phyloP scores from a whole-genome alignment of 768 basidiomycete species.

The Holtermanniella nyarrowii region DNA sequence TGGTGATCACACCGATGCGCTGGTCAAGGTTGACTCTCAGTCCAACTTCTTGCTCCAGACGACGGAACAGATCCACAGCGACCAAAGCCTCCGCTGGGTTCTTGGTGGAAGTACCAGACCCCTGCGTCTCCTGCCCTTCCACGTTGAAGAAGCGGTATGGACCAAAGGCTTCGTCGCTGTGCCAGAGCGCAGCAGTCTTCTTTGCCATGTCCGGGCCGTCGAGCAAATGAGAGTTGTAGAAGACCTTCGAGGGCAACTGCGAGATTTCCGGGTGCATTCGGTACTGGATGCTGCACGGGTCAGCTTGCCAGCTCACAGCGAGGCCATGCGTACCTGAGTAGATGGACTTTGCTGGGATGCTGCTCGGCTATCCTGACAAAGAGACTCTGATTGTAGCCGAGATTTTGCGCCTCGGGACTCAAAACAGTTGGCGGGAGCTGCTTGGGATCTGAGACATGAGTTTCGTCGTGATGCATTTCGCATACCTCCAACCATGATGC shows the following conservation, averaged over 20 bases:
- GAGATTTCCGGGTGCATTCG: constrained; percentile 99
- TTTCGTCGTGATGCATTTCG: constrained; percentile 1
- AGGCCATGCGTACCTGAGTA: constrained; percentile 59
- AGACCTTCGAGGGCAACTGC: constrained; percentile 70
- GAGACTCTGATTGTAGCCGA: constrained; percentile 69
- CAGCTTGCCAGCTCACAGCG: not conserved
- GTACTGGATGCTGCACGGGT: constrained; percentile 75
- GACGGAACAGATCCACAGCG: constrained; percentile 65
- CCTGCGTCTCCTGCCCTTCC: constrained; percentile 54
- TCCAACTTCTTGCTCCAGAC: constrained; percentile 55
- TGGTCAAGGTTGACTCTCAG: constrained; percentile 47
- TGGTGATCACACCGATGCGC: constrained; percentile 67
- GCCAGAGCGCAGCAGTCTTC: constrained; percentile 81
- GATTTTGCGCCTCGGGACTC: constrained; percentile 53
- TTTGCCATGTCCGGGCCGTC: constrained; percentile 82
- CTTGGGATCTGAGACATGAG: constrained; percentile 40
- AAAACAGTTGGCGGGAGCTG: constrained; percentile 92
- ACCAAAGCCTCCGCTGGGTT: constrained; percentile 65
- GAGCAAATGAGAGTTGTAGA: constrained; percentile 66
- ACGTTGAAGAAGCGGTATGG: constrained; percentile 87
- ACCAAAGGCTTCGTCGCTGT: constrained; percentile 62
- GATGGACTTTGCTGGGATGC: constrained; percentile 70
- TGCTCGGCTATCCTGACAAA: constrained; percentile 83
- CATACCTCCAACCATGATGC: constrained; percentile 85
- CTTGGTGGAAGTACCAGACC: constrained; percentile 59